phyloP scores from a whole-genome alignment of 192 early-diverging fungal species.

The Rhizoclosmatium sp. region DNA sequence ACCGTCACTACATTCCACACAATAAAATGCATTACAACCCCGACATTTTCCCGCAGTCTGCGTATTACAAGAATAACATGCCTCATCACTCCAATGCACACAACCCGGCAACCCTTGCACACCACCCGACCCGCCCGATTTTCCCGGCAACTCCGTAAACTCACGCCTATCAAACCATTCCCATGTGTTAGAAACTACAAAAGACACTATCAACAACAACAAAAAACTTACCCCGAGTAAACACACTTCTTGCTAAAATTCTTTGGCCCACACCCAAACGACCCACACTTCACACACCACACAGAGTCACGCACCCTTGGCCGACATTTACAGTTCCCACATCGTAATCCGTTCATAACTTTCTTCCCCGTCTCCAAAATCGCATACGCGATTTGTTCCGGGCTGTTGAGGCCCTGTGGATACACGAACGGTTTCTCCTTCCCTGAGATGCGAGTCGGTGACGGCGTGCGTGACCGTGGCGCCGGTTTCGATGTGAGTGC shows the following conservation, averaged over 20 bases:
- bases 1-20: neutral
- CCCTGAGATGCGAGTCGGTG: neutral
- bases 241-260: constrained; percentile 21
- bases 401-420: neutral
- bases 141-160: too few relatives aligned
- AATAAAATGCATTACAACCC: constrained; percentile 11
- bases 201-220: neutral
- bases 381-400: constrained; percentile 17
- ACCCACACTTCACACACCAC: constrained; percentile 23
- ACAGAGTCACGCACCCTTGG: constrained; percentile 21
- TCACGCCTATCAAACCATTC: neutral
- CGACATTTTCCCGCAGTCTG: constrained; percentile 15
- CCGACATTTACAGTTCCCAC: constrained; percentile 3
- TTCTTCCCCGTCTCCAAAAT: constrained; percentile 22
- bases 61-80: constrained; percentile 16
- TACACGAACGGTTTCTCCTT: neutral
- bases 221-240: constrained; percentile 27
- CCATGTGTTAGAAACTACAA: neutral
- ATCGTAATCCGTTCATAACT: constrained; percentile 29
- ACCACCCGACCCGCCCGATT: neutral
- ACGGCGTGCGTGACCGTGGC: constrained; percentile 3
- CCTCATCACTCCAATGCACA: constrained; percentile 19
- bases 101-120: constrained; percentile 1
- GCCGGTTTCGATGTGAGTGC: neutral
- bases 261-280: constrained; percentile 27